Evolutionary conservation across 1,284 basidiomycete species (phyloP).

Genomic region (Cutaneotrichosporon cutaneum): DNA sequence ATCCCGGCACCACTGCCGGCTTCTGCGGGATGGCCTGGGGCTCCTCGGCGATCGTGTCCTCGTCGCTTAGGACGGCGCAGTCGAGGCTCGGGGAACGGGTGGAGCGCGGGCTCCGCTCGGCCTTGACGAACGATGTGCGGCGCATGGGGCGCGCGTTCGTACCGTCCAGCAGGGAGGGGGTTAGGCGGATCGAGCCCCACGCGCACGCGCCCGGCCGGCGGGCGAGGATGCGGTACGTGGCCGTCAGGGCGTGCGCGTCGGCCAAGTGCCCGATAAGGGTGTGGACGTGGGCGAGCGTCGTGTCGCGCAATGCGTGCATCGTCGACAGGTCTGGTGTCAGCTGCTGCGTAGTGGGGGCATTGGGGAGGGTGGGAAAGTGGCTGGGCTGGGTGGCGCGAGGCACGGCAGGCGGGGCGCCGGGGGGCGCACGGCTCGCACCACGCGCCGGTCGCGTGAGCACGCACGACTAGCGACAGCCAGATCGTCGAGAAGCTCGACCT

Average conservation of each 20-base stretch:
- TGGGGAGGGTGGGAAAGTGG: background rate
- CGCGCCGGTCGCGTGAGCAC: no score
- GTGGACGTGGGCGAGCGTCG: conserved; percentile 49
- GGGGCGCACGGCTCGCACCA: no score
- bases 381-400: background rate
- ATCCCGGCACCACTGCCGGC: background rate
- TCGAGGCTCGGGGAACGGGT: background rate
- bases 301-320: conserved; percentile 50
- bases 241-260: conserved; percentile 35
- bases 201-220: conserved; percentile 35
- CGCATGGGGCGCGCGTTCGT: conserved; percentile 24
- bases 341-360: background rate
- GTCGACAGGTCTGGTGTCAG: conserved; percentile 47
- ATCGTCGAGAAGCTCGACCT: no score
- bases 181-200: conserved; percentile 49
- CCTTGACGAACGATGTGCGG: conserved; percentile 34
- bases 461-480: no score
- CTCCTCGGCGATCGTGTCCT: conserved; percentile 10
- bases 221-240: conserved; percentile 48
- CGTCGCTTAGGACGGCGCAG: conserved; percentile 3
- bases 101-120: conserved; percentile 10
- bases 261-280: conserved; percentile 43
- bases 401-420: no score
- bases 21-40: background rate
- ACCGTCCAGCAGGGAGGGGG: conserved; percentile 32